Evolutionary conservation across 164 flowering plant genomes (phyloP).

Genomic region (Sextonia rubra): DNA sequence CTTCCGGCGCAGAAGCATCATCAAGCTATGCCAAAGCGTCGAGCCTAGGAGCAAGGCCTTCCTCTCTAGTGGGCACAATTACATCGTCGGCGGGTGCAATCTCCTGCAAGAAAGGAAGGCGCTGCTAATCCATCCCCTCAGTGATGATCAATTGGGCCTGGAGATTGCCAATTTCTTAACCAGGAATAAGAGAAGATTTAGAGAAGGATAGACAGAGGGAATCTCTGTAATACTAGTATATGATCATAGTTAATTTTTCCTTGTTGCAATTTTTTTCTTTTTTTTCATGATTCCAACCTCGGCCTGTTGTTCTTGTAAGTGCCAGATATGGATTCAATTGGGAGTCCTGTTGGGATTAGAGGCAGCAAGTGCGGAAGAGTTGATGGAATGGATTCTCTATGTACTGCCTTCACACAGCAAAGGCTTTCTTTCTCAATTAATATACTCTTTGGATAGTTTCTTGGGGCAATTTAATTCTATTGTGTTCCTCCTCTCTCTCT

Average conservation of each 20-base stretch:
- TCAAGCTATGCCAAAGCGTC: slow-evolving; percentile 67
- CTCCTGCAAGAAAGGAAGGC: slow-evolving; percentile 51
- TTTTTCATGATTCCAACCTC: slow-evolving; percentile 14
- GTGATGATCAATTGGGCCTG: not conserved
- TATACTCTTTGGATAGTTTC: not conserved
- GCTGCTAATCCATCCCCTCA: slow-evolving; percentile 26
- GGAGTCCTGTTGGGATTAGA: slow-evolving; percentile 2
- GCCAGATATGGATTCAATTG: slow-evolving; percentile 1
- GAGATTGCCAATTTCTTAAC: not conserved
- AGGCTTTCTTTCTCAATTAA: too few relatives aligned
- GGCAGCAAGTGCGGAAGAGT: slow-evolving; percentile 1
- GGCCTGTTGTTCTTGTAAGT: slow-evolving; percentile 8
- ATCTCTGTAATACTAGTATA: not conserved
- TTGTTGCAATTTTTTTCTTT: not conserved
- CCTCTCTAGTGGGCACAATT: slow-evolving; percentile 44
- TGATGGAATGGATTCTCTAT: not conserved
- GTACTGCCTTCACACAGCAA: not conserved
- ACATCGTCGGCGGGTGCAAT: slow-evolving; percentile 54
- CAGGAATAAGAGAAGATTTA: not conserved
- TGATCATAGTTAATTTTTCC: not conserved
- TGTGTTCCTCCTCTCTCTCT: not conserved
- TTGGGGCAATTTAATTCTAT: too few relatives aligned
- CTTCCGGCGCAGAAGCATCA: slow-evolving; percentile 59
- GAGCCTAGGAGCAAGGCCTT: slow-evolving; percentile 59
- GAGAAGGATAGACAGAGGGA: not conserved